Base-by-base conservation (phyloP, 148 eudicot genomes). In the Cornus controversa region DNA sequence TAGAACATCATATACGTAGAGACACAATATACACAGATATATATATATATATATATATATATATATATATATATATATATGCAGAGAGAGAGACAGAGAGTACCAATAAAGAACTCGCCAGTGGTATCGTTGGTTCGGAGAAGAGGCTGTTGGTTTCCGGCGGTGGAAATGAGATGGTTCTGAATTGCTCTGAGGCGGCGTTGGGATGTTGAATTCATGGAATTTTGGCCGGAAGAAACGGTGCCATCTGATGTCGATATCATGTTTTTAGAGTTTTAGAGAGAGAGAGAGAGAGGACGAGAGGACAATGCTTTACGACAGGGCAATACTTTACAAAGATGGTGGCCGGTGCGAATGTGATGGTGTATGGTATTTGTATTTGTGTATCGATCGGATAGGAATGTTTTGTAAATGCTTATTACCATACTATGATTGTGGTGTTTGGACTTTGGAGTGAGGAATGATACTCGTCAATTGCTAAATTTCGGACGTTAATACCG, bases 41-140 rank as follows among this genome's bases (percentile, higher is more conserved):
- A 57, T 26, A 64, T 9, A 40, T 10, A 67, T 20, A 18, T 2
- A 23, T 57, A 28, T 16, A 23, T 9, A 28, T 16, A 23, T 9
- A n/a, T n/a, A n/a, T n/a, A n/a, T n/a, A n/a, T n/a, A n/a, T n/a
- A 10, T 18, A 70, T 53, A 60, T 22, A 45, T 13, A 37, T 1
- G n/a, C 10, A 58, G 3, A 29, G 25, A 75, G 10, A 67, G 15
- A 64, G 40, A 77, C 34, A 82, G 69, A 50, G n/a, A 67, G 63
- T 78, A 93, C 97, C 91, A 28, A 67, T 69, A 60, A 77, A 80
- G 73, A 84, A 93, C 81, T 93, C 95, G 68, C 89, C 93, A 71
- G 93, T 89, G 73, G 97, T 86, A 24, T 67, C 72, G 79, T 69
- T 85, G 14, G 67, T 37, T 6, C 40, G 70, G 70, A 93, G 70